phyloP scores from a whole-genome alignment of 1,139 yeast genomes.

The Neolecta irregularis region DNA sequence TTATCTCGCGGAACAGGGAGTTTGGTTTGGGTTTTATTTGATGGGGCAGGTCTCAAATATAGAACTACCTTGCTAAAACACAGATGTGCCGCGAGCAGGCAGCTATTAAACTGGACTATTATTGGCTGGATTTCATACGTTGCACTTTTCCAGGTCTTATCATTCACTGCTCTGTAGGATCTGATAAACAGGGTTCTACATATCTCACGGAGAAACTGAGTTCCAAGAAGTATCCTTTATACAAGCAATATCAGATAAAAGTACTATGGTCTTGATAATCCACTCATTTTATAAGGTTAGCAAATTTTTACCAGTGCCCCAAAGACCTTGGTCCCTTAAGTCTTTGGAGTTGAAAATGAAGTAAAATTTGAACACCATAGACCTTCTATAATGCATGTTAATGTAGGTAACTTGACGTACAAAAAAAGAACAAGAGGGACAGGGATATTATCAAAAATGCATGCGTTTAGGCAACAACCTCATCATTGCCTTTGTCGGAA shows the following conservation, averaged over 20 bases:
- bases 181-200: slow-evolving; percentile 14
- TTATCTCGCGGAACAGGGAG: slow-evolving; percentile 16
- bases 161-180: background rate
- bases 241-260: slow-evolving; percentile 12
- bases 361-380: too few relatives aligned
- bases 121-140: slow-evolving; percentile 14
- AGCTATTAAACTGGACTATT: slow-evolving; percentile 14
- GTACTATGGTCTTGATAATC: too few relatives aligned
- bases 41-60: slow-evolving; percentile 10
- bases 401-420: too few relatives aligned
- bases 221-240: slow-evolving; percentile 15
- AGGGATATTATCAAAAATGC: too few relatives aligned
- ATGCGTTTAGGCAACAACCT: too few relatives aligned
- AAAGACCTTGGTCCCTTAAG: too few relatives aligned
- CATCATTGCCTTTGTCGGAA: too few relatives aligned
- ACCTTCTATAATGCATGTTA: too few relatives aligned
- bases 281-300: too few relatives aligned
- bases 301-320: slow-evolving; percentile 16
- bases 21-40: slow-evolving; percentile 16
- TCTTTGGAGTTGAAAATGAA: too few relatives aligned
- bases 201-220: slow-evolving; percentile 15
- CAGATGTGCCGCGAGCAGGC: slow-evolving; percentile 11
- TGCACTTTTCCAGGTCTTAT: slow-evolving; percentile 11
- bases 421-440: too few relatives aligned
- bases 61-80: background rate